Evolutionary conservation across 441 rosid genomes (phyloP).

Genomic region (Euphorbia corollata): DNA sequence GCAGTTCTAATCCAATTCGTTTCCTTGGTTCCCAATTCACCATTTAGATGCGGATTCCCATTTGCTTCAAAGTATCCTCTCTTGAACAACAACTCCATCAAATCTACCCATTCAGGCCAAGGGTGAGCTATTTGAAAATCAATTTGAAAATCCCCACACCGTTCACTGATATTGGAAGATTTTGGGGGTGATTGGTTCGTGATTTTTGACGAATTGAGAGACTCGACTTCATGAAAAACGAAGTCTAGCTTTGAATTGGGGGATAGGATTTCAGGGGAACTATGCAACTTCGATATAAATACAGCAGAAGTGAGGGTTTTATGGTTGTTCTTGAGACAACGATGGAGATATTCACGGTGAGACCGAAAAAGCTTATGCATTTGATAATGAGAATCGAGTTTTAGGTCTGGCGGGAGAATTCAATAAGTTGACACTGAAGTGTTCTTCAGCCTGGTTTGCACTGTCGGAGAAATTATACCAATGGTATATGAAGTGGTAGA

Average conservation of each 20-base stretch:
- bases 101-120: slow-evolving; percentile 72
- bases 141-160: not conserved
- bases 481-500: too few species aligned
- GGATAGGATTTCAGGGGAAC: slow-evolving; percentile 21
- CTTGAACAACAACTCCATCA: slow-evolving; percentile 52
- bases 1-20: slow-evolving; percentile 59
- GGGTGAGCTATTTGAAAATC: slow-evolving; percentile 44
- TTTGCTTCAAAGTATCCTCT: slow-evolving; percentile 46
- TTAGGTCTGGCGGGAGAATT: slow-evolving; percentile 6
- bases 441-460: too few species aligned
- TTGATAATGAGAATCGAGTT: not conserved
- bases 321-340: slow-evolving; percentile 8
- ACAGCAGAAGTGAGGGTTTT: slow-evolving; percentile 7
- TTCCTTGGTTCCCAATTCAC: slow-evolving; percentile 40
- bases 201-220: slow-evolving; percentile 26
- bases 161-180: slow-evolving; percentile 7
- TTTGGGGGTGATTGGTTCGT: slow-evolving; percentile 12
- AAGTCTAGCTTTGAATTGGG: slow-evolving; percentile 22
- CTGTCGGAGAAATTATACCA: too few species aligned
- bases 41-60: slow-evolving; percentile 31
- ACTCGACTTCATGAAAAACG: slow-evolving; percentile 23
- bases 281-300: slow-evolving; percentile 28
- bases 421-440: too few species aligned
- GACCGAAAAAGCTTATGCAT: slow-evolving; percentile 34
- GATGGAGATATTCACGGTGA: slow-evolving; percentile 16